Evolutionary conservation across 768 basidiomycete genomes (phyloP), one percentile per base, ranked within the genome.

Genomic region (Fomitopsis pulvina): DNA sequence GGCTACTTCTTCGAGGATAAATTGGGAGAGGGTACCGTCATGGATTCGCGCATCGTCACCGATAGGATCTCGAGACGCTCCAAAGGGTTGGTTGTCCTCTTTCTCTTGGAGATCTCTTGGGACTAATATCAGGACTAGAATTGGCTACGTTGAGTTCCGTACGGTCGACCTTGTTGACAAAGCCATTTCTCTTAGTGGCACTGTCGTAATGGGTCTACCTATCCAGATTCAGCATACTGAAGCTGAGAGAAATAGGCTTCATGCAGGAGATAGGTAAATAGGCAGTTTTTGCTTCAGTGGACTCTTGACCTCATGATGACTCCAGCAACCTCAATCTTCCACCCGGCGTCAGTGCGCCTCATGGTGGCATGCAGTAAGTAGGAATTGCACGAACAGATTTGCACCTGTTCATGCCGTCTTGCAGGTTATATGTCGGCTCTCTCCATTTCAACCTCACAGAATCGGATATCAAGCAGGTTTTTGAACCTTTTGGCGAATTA

Each of bases 1-100:
- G 94, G 94, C 57, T 90, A 93, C 71, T 99, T 99, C 75, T 98
- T 99, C 64, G 95, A 98, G 74, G 89, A 95, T 65, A 91, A 94
- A 66, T 76, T 97, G 40, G 95, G 94, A 20, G 89, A 92, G 71
- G 85, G 86, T 30, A 82, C 88, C 18, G 96, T 99, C 6, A 85
- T 94, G 75, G 96, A 99, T 62, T 89, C 95, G 24, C 76, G 93
- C 52, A 93, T 99, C 62, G 96, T 99, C 28, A 95, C 93, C 1
- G 96, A 99, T 62, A 77, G 94, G 59, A 72, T 96, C 48, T 94
- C 94, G 21, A 83, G 93, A 61, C 83, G 96, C 48, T 96, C 93
- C n/a, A 99, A 99, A 71, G 96, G 96, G 95, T 97, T 26, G 27
- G 57, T 32, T 52, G 40, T 24, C 10, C n/a, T 30, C 18, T 24